Evolutionary conservation across 139 green algal genomes (phyloP).

Genomic region (Bryopsis sp.): DNA sequence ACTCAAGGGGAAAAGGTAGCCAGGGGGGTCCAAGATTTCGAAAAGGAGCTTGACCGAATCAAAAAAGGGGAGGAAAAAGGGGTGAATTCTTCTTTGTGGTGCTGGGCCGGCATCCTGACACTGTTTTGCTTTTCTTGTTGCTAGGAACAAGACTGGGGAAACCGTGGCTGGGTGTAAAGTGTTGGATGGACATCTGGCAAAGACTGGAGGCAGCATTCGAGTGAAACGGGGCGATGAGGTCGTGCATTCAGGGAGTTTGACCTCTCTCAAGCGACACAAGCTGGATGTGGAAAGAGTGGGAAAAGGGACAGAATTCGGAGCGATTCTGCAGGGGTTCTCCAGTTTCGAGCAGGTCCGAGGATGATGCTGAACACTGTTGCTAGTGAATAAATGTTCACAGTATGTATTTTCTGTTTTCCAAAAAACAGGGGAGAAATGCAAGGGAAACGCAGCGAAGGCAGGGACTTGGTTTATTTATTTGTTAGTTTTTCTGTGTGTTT

Average conservation of each 20-base stretch:
- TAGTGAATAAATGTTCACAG: too few species aligned
- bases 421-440: too few species aligned
- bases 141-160: neutral
- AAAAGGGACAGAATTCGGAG: slow-evolving; percentile 65
- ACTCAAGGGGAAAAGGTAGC: slow-evolving; percentile 23
- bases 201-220: neutral
- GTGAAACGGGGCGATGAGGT: slow-evolving; percentile 17
- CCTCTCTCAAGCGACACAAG: slow-evolving; percentile 62
- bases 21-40: too few species aligned
- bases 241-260: slow-evolving; percentile 42
- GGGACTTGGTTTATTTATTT: too few species aligned
- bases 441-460: too few species aligned
- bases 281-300: slow-evolving; percentile 59
- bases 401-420: too few species aligned
- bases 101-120: too few species aligned
- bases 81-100: too few species aligned
- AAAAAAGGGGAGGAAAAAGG: too few species aligned
- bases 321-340: slow-evolving; percentile 56
- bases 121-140: slow-evolving; percentile 3
- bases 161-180: slow-evolving; percentile 17
- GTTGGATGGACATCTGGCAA: slow-evolving; percentile 1
- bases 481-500: neutral
- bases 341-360: slow-evolving; percentile 50
- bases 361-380: too few species aligned
- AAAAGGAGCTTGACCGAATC: too few species aligned